A percentile compares a stretch with the other conserved stretches of the same genome.
Evolutionary conservation across 768 basidiomycete species (phyloP).

Genomic region (Galerina sulciceps): DNA sequence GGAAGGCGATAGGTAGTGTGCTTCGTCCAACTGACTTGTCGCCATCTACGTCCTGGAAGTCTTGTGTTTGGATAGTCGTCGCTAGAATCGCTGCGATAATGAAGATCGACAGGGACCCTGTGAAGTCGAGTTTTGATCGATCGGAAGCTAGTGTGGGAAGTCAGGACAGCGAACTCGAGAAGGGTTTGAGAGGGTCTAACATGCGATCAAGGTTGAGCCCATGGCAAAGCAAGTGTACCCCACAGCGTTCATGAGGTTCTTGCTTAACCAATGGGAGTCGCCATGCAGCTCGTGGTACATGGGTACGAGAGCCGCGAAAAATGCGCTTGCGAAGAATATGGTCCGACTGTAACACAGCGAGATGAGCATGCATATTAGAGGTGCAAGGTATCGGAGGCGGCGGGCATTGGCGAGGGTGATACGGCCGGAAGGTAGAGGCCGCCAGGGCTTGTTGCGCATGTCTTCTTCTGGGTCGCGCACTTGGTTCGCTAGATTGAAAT

Average conservation of each 20-base stretch:
- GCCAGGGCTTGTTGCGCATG: slow-evolving; percentile 44
- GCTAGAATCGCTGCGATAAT: slow-evolving; percentile 42
- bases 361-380: slow-evolving; percentile 36
- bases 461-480: slow-evolving; percentile 45
- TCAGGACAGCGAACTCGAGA: slow-evolving; percentile 1
- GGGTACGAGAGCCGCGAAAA: slow-evolving; percentile 33
- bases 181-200: slow-evolving; percentile 22
- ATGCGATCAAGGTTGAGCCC: slow-evolving; percentile 40
- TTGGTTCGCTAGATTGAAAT: slow-evolving; percentile 51
- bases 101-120: slow-evolving; percentile 33
- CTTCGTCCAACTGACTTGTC: slow-evolving; percentile 41
- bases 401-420: slow-evolving; percentile 38
- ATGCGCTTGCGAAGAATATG: slow-evolving; percentile 35
- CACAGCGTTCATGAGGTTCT: slow-evolving; percentile 41
- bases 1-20: slow-evolving; percentile 50
- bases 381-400: slow-evolving; percentile 38
- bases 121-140: slow-evolving; percentile 26
- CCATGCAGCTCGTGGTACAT: slow-evolving; percentile 44
- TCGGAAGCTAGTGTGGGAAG: slow-evolving; percentile 23
- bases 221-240: slow-evolving; percentile 41
- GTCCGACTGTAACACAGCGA: slow-evolving; percentile 35
- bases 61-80: slow-evolving; percentile 52
- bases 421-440: slow-evolving; percentile 48
- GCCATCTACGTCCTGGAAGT: slow-evolving; percentile 49
- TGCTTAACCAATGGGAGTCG: slow-evolving; percentile 40